These are phyloP conservation scores for Hura crepitans DNA, from an alignment of 441 rosid species.

Conservation along the genomic window DNA sequence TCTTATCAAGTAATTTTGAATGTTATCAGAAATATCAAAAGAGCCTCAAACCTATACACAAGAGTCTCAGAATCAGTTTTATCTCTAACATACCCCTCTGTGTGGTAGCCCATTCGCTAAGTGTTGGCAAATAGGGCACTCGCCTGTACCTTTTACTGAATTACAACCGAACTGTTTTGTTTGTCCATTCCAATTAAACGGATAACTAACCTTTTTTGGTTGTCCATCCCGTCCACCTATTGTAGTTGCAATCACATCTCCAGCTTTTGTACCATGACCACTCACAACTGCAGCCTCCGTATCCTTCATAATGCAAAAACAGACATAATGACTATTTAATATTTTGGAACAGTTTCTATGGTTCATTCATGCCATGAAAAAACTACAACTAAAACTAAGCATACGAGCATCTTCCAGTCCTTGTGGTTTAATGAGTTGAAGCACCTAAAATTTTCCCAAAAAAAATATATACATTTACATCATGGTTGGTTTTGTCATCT, in stretches of 20 bases:
- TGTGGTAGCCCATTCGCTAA: not conserved
- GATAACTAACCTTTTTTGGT: conserved; percentile 73
- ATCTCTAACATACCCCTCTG: not conserved
- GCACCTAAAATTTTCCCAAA: not conserved
- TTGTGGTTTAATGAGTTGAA: not conserved
- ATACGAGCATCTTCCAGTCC: not conserved
- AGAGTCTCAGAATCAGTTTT: not conserved
- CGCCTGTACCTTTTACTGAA: not conserved
- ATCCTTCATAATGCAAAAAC: conserved; percentile 42
- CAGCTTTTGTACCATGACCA: conserved; percentile 77
- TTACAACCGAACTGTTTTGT: too few species aligned
- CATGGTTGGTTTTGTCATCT: conserved; percentile 50
- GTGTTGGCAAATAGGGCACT: not conserved
- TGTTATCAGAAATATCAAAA: not conserved
- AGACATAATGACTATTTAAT: conserved; percentile 3
- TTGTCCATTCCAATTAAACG: not conserved
- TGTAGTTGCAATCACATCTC: conserved; percentile 74
- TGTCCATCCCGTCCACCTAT: conserved; percentile 78
- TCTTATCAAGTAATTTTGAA: not conserved
- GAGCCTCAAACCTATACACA: not conserved
- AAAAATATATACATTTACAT: conserved; percentile 51
- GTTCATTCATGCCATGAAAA: not conserved
- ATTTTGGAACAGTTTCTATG: not conserved
- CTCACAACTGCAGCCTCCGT: conserved; percentile 56
- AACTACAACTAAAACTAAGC: not conserved